A percentile compares a stretch with the other conserved stretches of the same genome.
These are phyloP conservation scores for Penicillium mononematosum DNA, from an alignment of 495 filamentous ascomycete species.

Conservation along the genomic window DNA sequence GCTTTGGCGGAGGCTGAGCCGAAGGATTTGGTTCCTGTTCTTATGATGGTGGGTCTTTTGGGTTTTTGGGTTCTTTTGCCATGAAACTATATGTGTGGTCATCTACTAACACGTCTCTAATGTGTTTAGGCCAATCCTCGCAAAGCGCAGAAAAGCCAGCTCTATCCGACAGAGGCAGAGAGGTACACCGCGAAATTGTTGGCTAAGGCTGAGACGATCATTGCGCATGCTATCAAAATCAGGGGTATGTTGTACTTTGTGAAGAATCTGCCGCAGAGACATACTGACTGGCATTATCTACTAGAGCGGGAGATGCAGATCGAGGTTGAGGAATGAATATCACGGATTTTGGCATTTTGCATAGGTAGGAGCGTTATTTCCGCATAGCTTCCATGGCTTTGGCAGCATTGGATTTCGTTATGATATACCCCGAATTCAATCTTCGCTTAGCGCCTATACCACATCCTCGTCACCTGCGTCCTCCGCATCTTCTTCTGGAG, in stretches of 20 bases:
- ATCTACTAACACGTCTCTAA: not conserved
- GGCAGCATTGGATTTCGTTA: not conserved
- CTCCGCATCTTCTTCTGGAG: conserved; percentile 85
- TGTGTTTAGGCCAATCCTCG: conserved; percentile 41
- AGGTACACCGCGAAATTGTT: conserved; percentile 63
- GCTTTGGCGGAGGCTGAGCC: conserved; percentile 66
- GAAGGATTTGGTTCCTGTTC: conserved; percentile 64
- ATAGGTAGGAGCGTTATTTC: not conserved
- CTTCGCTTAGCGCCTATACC: conserved; percentile 26
- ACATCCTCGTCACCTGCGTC: conserved; percentile 54
- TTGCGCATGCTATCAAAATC: conserved; percentile 66
- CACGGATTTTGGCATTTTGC: conserved; percentile 1
- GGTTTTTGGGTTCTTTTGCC: not conserved
- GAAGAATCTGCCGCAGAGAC: not conserved
- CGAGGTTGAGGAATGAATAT: conserved; percentile 41
- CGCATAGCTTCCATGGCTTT: conserved; percentile 7
- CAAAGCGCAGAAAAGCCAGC: conserved; percentile 57
- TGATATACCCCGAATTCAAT: not conserved
- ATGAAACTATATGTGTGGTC: not conserved
- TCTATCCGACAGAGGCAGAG: conserved; percentile 59
- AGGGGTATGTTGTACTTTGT: conserved; percentile 54
- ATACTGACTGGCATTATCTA: conserved; percentile 9
- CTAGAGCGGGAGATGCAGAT: conserved; percentile 46
- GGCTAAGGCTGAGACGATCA: conserved; percentile 66
- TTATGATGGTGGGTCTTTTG: conserved; percentile 57